Percentiles rank a stretch among this genome's conserved stretches.
phyloP scores from a whole-genome alignment of 495 filamentous ascomycete species.

The Friedmanniomyces endolithicus region DNA sequence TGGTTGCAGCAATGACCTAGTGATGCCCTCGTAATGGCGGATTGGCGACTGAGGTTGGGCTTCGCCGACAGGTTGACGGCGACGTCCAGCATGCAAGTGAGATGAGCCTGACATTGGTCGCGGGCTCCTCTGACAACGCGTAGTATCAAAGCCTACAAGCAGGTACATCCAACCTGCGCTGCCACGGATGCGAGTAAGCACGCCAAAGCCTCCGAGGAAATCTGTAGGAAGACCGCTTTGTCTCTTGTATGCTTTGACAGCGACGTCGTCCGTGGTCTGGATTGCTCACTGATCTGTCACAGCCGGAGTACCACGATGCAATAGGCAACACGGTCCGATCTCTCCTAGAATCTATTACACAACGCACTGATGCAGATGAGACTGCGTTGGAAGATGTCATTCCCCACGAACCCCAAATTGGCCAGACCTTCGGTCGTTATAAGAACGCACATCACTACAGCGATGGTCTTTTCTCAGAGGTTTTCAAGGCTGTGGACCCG shows the following conservation, averaged over 20 bases:
- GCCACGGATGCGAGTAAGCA: conserved; percentile 3
- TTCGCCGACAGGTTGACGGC: not conserved
- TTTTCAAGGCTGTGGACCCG: conserved; percentile 49
- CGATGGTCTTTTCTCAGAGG: conserved; percentile 67
- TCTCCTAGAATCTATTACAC: not conserved
- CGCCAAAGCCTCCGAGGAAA: conserved; percentile 12
- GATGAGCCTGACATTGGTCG: not conserved
- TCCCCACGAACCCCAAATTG: conserved; percentile 9
- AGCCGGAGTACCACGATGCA: conserved; percentile 8
- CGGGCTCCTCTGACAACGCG: not conserved
- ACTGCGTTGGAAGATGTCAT: conserved; percentile 1
- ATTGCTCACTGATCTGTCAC: not conserved
- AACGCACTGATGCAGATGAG: not conserved
- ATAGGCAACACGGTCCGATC: not conserved
- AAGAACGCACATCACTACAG: conserved; percentile 53
- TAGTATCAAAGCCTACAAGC: conserved; percentile 13
- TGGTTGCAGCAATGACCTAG: too few relatives aligned
- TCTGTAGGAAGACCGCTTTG: conserved; percentile 1
- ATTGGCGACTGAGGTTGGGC: not conserved
- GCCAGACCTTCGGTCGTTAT: conserved; percentile 53
- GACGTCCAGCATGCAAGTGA: not conserved
- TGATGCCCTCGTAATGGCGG: too few relatives aligned
- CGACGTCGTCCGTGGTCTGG: not conserved
- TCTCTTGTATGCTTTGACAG: conserved; percentile 2
- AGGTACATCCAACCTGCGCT: conserved; percentile 2